A percentile compares a stretch with the other conserved stretches of the same genome.
These are phyloP conservation scores for Lathyrus aphaca DNA, from an alignment of 306 rosid species.

Conservation along the genomic window DNA sequence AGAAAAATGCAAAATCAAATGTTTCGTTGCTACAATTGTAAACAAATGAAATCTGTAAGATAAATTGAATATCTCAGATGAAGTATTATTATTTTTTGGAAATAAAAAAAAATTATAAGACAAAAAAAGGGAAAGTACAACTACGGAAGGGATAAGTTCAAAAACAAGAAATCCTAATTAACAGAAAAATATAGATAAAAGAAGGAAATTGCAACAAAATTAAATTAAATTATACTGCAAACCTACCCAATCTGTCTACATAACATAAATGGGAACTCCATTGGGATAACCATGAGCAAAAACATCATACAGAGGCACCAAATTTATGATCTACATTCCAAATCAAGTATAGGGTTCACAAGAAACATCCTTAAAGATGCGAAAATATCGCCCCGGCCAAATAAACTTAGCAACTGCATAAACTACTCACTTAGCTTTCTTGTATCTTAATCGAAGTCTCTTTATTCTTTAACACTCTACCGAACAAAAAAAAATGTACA, in stretches of 20 bases:
- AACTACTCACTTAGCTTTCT: constrained; percentile 29
- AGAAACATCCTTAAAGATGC: constrained; percentile 11
- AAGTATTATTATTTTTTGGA: not conserved
- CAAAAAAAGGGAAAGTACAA: constrained; percentile 9
- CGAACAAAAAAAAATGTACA: constrained; percentile 28
- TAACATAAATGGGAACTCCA: constrained; percentile 27
- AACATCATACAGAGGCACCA: not conserved
- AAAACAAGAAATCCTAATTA: constrained; percentile 25
- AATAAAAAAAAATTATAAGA: constrained; percentile 4
- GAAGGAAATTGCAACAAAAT: not conserved
- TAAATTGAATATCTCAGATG: constrained; percentile 31
- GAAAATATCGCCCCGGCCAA: constrained; percentile 9
- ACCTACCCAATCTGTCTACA: constrained; percentile 17
- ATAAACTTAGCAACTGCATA: constrained; percentile 20
- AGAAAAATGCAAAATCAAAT: constrained; percentile 2
- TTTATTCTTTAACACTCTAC: constrained; percentile 19
- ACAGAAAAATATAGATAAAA: constrained; percentile 9
- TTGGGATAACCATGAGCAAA: constrained; percentile 9
- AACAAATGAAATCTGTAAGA: constrained; percentile 4
- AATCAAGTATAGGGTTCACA: not conserved
- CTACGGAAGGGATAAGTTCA: constrained; percentile 18
- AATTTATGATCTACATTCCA: constrained; percentile 12
- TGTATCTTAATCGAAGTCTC: constrained; percentile 10
- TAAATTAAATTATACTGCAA: constrained; percentile 2
- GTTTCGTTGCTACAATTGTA: constrained; percentile 17